Conservation (phyloP, 176 grass and related monocot species). For the Tillandsia fasciculata region DNA sequence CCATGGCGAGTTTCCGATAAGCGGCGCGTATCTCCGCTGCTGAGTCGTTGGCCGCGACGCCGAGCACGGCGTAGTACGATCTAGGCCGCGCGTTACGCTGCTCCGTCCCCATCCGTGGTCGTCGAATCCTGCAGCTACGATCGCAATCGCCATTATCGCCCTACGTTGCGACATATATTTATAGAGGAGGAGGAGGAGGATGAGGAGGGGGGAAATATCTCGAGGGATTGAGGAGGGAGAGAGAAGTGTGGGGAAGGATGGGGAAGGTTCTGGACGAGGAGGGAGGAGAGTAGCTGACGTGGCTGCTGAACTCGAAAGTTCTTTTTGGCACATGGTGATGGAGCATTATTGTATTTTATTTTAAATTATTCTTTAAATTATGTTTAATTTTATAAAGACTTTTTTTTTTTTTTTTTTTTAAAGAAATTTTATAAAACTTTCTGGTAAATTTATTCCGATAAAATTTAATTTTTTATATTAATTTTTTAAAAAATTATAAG, state of each 20-base stretch:
- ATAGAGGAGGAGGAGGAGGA: neutral
- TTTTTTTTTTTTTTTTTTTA: no score
- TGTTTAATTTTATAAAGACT: no score
- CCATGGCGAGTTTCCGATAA: slow-evolving; percentile 74
- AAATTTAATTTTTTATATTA: no score
- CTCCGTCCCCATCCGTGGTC: neutral
- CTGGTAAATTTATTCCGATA: no score
- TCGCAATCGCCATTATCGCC: neutral
- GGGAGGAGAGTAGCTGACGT: neutral
- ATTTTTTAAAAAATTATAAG: no score
- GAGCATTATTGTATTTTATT: no score
- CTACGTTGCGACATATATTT: neutral
- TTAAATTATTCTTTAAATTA: no score
- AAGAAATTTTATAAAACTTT: no score
- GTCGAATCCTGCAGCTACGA: neutral
- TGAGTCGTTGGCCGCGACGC: slow-evolving; percentile 42
- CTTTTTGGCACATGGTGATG: neutral
- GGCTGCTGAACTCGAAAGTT: neutral
- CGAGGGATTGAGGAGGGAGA: neutral
- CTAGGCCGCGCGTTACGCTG: neutral
- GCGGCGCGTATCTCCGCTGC: slow-evolving; percentile 62
- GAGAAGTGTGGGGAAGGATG: slow-evolving; percentile 32
- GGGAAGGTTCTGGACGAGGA: slow-evolving; percentile 47
- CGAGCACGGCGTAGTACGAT: slow-evolving; percentile 75
- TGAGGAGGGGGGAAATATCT: slow-evolving; percentile 22